phyloP scores from a whole-genome alignment of 2,329 filamentous ascomycete genomes.

The Knoxdaviesia proteae region DNA sequence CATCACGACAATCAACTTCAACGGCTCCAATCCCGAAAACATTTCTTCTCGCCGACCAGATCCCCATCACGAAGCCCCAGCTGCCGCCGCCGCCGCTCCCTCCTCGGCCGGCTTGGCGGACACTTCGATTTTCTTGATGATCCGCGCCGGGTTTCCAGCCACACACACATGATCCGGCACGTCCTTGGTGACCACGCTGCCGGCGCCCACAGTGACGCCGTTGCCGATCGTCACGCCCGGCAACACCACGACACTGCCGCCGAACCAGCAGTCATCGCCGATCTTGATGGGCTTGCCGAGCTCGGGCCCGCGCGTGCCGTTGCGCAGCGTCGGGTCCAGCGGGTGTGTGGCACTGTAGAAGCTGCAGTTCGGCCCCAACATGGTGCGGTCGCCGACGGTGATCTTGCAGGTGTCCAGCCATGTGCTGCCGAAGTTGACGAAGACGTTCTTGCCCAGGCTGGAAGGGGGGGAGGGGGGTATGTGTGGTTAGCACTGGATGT shows the following conservation, averaged over 20 bases:
- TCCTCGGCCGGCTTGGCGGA: neutral
- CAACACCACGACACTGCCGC: slow-evolving; percentile 48
- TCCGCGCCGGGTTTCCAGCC: slow-evolving; percentile 44
- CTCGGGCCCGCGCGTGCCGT: slow-evolving; percentile 59
- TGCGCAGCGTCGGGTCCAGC: slow-evolving; percentile 50
- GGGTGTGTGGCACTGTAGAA: slow-evolving; percentile 63
- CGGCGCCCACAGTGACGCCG: slow-evolving; percentile 56
- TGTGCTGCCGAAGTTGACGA: slow-evolving; percentile 52
- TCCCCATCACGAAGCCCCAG: too few relatives aligned
- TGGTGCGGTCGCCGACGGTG: slow-evolving; percentile 52
- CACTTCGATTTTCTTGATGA: slow-evolving; percentile 23
- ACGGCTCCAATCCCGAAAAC: too few relatives aligned
- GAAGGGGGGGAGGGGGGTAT: neutral
- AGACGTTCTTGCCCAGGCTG: slow-evolving; percentile 47
- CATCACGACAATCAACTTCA: neutral
- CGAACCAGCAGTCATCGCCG: slow-evolving; percentile 66
- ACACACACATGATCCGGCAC: slow-evolving; percentile 42
- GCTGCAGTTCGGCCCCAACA: slow-evolving; percentile 60
- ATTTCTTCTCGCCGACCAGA: too few relatives aligned
- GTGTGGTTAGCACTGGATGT: neutral
- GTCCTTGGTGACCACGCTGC: slow-evolving; percentile 64
- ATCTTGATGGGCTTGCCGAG: slow-evolving; percentile 51
- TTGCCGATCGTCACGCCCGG: slow-evolving; percentile 61
- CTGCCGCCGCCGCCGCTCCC: neutral
- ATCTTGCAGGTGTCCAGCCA: slow-evolving; percentile 62